Evolutionary conservation across 1,284 basidiomycete genomes (phyloP), one percentile per base, ranked within the genome.

Genomic region (Tetrapyrgos nigripes): DNA sequence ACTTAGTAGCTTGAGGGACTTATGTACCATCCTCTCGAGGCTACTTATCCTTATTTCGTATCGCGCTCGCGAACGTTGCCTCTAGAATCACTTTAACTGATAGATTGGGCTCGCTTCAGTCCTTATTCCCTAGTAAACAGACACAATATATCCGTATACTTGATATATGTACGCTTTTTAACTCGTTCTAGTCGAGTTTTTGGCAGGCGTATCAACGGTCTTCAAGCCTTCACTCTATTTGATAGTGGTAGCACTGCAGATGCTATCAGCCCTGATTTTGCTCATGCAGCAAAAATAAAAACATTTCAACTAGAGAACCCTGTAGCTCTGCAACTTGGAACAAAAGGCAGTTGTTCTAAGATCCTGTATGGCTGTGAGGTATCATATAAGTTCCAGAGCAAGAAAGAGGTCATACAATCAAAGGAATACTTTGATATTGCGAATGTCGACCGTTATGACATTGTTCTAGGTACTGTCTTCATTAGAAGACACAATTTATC

Each of bases 191-290:
- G n/a, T n/a, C n/a, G n/a, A n/a, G n/a, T n/a, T n/a, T n/a, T n/a
- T n/a, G n/a, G n/a, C n/a, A n/a, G n/a, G n/a, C n/a, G n/a, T n/a
- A n/a, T n/a, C n/a, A n/a, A n/a, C 23, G 64, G 66, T 0, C 3
- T 62, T 0, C n/a, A 57, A 5, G 65, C 61, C 1, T 61, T 58
- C 1, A 50, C 62, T 0, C 58, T 70, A 28, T 63, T 70, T 27
- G 64, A 70, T 33, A 59, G 60, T 8, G 67, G 67, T 1, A 64
- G 66, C 26, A 68, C 64, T 0, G 61, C 60, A 0, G 64, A 66
- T 56, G 63, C 62, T 3, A 46, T 68, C 0, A 56, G 55, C 6
- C 66, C 67, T 0, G 64, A 66, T 10, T 64, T 66, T 35, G 62
- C 59, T 2, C 35, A 46, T 1, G 48, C 64, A 1, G 35, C 60